A percentile compares a stretch with the other conserved stretches of the same genome.
phyloP scores from a whole-genome alignment of 2,329 filamentous ascomycete genomes.

The Phaeophleospora eucalypticola region DNA sequence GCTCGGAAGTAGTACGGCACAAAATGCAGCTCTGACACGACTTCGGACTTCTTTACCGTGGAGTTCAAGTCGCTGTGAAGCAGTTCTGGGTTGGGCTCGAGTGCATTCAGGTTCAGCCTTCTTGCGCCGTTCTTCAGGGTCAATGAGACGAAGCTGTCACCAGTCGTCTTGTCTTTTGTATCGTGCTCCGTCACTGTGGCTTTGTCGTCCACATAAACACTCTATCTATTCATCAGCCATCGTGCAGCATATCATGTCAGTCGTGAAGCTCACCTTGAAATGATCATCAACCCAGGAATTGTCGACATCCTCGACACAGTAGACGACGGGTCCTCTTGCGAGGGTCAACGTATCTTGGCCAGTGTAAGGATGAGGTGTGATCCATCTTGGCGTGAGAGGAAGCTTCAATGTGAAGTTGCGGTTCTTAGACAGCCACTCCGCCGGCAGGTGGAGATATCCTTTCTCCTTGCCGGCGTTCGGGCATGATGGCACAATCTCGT shows the following conservation, averaged over 20 bases:
- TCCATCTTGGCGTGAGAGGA: conserved; percentile 46
- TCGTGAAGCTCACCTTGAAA: conserved; percentile 45
- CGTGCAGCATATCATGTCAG: background rate
- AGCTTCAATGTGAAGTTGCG: conserved; percentile 44
- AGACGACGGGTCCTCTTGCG: conserved; percentile 56
- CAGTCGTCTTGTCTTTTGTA: conserved; percentile 19
- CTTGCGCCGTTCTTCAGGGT: conserved; percentile 23
- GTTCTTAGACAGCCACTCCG: conserved; percentile 40
- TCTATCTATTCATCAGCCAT: conserved; percentile 1
- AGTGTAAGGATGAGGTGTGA: conserved; percentile 54
- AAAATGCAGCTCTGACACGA: conserved; percentile 41
- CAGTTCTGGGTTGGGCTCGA: conserved; percentile 2
- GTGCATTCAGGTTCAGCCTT: background rate
- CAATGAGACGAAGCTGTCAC: conserved; percentile 31
- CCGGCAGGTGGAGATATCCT: conserved; percentile 49
- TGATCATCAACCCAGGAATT: conserved; percentile 55
- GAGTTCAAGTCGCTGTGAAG: conserved; percentile 1
- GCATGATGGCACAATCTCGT: conserved; percentile 36
- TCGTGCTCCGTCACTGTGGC: conserved; percentile 16
- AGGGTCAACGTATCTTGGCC: conserved; percentile 53
- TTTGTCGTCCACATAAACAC: conserved; percentile 7
- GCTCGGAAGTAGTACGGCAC: conserved; percentile 55
- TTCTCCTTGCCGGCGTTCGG: conserved; percentile 35
- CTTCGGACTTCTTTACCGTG: conserved; percentile 11
- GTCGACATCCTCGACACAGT: conserved; percentile 58